Conservation (phyloP, 139 green algal species). For the Eudorina sp. region DNA sequence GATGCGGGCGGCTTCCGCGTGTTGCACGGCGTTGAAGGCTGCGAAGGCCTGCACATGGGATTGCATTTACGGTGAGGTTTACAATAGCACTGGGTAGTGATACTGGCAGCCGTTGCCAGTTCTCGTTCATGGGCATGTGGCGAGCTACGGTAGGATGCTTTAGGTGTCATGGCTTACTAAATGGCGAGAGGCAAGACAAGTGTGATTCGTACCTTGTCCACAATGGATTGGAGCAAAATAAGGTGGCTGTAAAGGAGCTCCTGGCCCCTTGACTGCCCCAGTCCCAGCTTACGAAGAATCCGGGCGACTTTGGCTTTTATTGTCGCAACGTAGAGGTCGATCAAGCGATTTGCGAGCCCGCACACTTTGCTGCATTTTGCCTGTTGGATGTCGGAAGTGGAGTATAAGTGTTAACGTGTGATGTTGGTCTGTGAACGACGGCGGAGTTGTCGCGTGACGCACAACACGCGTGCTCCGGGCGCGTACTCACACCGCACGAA, state of each 20-base stretch:
- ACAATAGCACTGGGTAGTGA: too few relatives aligned
- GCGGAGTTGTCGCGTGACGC: too few relatives aligned
- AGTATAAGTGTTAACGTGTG: too few relatives aligned
- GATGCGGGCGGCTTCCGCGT: background rate
- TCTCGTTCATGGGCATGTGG: too few relatives aligned
- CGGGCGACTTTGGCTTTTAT: slow-evolving; percentile 41
- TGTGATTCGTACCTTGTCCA: slow-evolving; percentile 35
- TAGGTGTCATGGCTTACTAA: too few relatives aligned
- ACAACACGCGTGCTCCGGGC: too few relatives aligned
- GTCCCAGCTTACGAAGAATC: slow-evolving; percentile 32
- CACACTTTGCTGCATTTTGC: slow-evolving; percentile 31
- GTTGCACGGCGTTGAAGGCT: slow-evolving; percentile 11
- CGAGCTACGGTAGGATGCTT: too few relatives aligned
- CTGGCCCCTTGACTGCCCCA: slow-evolving; percentile 6
- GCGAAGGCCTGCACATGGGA: slow-evolving; percentile 6
- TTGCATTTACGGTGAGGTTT: background rate
- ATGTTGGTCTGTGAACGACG: too few relatives aligned
- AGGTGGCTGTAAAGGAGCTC: slow-evolving; percentile 44
- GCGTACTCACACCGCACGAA: too few relatives aligned
- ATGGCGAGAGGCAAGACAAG: too few relatives aligned
- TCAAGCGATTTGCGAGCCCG: slow-evolving; percentile 4
- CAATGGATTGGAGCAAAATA: background rate
- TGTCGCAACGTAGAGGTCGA: slow-evolving; percentile 40
- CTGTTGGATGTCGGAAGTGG: background rate
- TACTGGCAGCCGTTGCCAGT: too few relatives aligned